Percentiles rank a stretch among this genome's conserved stretches.
Conservation (phyloP, 2,329 filamentous ascomycete genomes). For the Graphium sp. region DNA sequence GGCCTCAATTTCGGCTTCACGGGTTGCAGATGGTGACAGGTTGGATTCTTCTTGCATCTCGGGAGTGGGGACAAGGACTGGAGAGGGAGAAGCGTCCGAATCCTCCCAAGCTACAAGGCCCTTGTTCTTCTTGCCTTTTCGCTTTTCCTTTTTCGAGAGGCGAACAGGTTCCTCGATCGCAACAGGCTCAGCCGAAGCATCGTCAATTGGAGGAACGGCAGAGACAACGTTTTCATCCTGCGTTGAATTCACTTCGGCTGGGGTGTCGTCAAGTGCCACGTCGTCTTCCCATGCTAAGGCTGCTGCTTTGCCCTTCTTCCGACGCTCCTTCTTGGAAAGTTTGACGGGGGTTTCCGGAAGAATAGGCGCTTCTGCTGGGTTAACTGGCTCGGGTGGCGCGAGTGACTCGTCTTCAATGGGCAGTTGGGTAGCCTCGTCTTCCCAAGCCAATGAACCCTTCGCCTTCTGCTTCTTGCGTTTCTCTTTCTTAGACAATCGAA, state of each 20-base stretch:
- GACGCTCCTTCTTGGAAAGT: slow-evolving; percentile 12
- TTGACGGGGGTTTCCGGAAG: no score
- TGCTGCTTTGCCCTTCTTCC: slow-evolving; percentile 10
- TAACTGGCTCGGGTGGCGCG: no score
- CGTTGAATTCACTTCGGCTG: slow-evolving; percentile 3
- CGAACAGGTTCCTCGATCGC: slow-evolving; percentile 1
- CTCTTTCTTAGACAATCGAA: not conserved
- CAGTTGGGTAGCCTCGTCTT: no score
- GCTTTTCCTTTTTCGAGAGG: slow-evolving; percentile 7
- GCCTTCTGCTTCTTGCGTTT: not conserved
- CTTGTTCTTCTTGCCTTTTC: slow-evolving; percentile 1
- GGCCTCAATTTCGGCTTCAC: not conserved
- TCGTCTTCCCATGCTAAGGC: no score
- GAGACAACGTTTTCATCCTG: not conserved
- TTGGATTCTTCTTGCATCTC: no score
- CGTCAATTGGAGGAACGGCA: not conserved
- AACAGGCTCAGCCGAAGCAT: not conserved
- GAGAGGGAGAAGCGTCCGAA: not conserved
- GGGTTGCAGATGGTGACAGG: no score
- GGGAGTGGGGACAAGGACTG: not conserved
- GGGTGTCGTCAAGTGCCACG: slow-evolving; percentile 2
- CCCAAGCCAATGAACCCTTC: no score
- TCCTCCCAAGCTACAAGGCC: not conserved
- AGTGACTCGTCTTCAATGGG: no score
- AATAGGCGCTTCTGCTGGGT: no score